Conservation (phyloP, 768 basidiomycete genomes). For the Mycena filopes region DNA sequence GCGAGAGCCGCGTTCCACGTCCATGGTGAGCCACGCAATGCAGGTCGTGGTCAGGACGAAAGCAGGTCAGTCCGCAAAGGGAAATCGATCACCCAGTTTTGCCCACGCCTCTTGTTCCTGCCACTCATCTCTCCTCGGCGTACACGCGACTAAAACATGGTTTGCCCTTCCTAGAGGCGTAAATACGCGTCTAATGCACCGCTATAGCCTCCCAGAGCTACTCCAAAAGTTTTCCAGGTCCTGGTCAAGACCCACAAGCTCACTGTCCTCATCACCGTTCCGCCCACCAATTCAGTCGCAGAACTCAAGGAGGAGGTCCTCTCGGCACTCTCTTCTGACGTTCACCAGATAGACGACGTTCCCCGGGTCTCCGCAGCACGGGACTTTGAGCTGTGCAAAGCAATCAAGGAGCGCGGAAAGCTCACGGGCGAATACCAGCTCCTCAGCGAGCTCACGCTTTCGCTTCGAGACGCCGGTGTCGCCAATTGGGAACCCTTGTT, state of each 20-base stretch:
- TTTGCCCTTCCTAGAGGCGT: neutral
- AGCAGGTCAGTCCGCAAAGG: neutral
- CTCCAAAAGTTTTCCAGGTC: slow-evolving; percentile 73
- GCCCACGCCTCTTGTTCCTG: neutral
- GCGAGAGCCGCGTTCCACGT: slow-evolving; percentile 22
- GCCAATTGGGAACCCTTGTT: slow-evolving; percentile 76
- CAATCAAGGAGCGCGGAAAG: slow-evolving; percentile 61
- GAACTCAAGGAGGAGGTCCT: slow-evolving; percentile 73
- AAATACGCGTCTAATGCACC: slow-evolving; percentile 14
- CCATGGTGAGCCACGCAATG: slow-evolving; percentile 3
- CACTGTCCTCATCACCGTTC: slow-evolving; percentile 68
- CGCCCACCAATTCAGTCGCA: slow-evolving; percentile 63
- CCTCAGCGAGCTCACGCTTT: slow-evolving; percentile 53
- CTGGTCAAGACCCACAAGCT: slow-evolving; percentile 80
- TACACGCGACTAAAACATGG: slow-evolving; percentile 10
- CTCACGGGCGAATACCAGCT: slow-evolving; percentile 63
- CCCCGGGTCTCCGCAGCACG: slow-evolving; percentile 48
- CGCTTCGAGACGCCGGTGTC: slow-evolving; percentile 60
- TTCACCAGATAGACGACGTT: slow-evolving; percentile 15
- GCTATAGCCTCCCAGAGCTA: slow-evolving; percentile 60
- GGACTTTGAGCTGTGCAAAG: slow-evolving; percentile 75
- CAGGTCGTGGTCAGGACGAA: neutral
- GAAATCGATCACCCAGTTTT: neutral
- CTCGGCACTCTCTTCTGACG: slow-evolving; percentile 65
- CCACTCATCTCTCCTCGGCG: neutral